A percentile compares a stretch with the other conserved stretches of the same genome.
Evolutionary conservation across 2,329 filamentous ascomycete genomes (phyloP).

Genomic region (Fonsecaea erecta): DNA sequence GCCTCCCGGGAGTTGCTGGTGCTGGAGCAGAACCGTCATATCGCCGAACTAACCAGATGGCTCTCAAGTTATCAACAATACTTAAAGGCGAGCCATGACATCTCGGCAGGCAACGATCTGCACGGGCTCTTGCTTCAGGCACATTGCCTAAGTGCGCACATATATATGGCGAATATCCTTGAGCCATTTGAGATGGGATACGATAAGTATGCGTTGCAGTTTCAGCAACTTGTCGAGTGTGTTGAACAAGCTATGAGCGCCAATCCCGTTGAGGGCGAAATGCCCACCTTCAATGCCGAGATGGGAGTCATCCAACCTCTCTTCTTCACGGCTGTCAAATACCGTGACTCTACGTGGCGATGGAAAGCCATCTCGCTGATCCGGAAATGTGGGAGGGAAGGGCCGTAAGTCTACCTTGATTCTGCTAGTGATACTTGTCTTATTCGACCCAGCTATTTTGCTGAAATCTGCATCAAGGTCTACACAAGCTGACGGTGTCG

Average conservation of each 20-base stretch:
- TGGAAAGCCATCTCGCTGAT: constrained; percentile 15
- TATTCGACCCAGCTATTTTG: too few relatives aligned
- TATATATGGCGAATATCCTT: constrained; percentile 12
- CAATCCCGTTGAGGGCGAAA: background rate
- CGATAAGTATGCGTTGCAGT: constrained; percentile 20
- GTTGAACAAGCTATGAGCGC: constrained; percentile 10
- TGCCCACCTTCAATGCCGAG: constrained; percentile 7
- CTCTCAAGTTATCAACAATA: background rate
- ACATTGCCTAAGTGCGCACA: constrained; percentile 15
- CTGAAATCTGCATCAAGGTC: too few relatives aligned
- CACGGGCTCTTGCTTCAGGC: constrained; percentile 14
- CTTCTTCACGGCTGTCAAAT: constrained; percentile 18
- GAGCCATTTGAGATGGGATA: constrained; percentile 10
- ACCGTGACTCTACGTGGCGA: constrained; percentile 14
- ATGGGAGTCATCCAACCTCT: constrained; percentile 22
- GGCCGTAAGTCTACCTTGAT: constrained; percentile 9
- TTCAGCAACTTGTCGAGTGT: constrained; percentile 15
- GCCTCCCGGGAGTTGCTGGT: background rate
- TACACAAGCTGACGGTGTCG: background rate
- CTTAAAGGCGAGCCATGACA: too few relatives aligned
- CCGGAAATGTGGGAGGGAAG: constrained; percentile 14
- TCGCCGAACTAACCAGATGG: constrained; percentile 16
- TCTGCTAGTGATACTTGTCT: too few relatives aligned
- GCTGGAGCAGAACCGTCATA: constrained; percentile 10
- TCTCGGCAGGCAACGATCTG: background rate